Conservation (phyloP, 768 basidiomycete species). For the Pulveroboletus sp. region DNA sequence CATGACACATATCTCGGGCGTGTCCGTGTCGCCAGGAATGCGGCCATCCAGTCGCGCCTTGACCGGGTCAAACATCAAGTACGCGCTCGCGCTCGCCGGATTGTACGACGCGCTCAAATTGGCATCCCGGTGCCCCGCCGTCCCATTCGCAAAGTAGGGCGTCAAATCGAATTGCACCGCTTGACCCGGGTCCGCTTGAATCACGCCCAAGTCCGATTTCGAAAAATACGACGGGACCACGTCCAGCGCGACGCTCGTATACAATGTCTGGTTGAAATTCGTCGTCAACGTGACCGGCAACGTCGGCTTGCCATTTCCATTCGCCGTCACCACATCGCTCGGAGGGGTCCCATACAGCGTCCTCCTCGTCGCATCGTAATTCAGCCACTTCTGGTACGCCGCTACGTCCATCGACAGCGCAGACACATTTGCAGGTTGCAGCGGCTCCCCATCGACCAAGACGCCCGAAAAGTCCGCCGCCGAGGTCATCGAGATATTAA, state of each 20-base stretch:
- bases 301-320: slow-evolving; percentile 33
- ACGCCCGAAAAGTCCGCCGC: slow-evolving; percentile 61
- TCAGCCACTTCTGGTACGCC: slow-evolving; percentile 52
- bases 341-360: slow-evolving; percentile 69
- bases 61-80: slow-evolving; percentile 51
- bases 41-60: slow-evolving; percentile 51
- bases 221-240: slow-evolving; percentile 75
- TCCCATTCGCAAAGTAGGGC: slow-evolving; percentile 52
- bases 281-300: slow-evolving; percentile 66
- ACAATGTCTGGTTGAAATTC: slow-evolving; percentile 63
- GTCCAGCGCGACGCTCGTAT: slow-evolving; percentile 61
- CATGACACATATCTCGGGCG: slow-evolving; percentile 45
- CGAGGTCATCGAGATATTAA: slow-evolving; percentile 52
- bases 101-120: slow-evolving; percentile 54
- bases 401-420: slow-evolving; percentile 59
- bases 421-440: slow-evolving; percentile 59
- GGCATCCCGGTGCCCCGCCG: slow-evolving; percentile 41
- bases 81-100: slow-evolving; percentile 46
- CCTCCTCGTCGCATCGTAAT: slow-evolving; percentile 53
- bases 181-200: slow-evolving; percentile 51
- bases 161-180: slow-evolving; percentile 52
- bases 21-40: slow-evolving; percentile 46
- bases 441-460: slow-evolving; percentile 55
- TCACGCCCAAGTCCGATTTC: slow-evolving; percentile 50
- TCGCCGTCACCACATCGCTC: slow-evolving; percentile 33